Evolutionary conservation across 257 asterid genomes (phyloP).

Genomic region (Avicennia marina): DNA sequence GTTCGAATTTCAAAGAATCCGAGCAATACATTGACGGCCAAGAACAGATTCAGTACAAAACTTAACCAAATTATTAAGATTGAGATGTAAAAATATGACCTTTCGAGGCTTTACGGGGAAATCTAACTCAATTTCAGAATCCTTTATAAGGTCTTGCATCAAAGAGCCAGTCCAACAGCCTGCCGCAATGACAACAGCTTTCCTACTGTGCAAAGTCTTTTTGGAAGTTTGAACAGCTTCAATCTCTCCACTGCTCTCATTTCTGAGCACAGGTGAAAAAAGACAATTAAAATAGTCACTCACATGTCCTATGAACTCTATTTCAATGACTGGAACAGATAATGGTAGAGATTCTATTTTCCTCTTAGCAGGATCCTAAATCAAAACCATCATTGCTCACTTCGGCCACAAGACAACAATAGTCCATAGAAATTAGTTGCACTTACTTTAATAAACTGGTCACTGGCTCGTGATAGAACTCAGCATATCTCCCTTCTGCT

Average conservation of each 20-base stretch:
- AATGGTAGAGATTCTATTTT: too few species aligned
- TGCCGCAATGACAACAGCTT: slow-evolving; percentile 83
- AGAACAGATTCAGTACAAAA: slow-evolving; percentile 4
- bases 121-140: slow-evolving; percentile 47
- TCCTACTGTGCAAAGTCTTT: slow-evolving; percentile 48
- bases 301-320: slow-evolving; percentile 6
- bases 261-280: slow-evolving; percentile 33
- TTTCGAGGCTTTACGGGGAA: slow-evolving; percentile 92
- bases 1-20: slow-evolving; percentile 1
- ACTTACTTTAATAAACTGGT: slow-evolving; percentile 61
- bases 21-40: not conserved
- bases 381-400: too few species aligned
- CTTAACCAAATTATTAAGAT: slow-evolving; percentile 6
- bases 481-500: slow-evolving; percentile 83
- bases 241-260: slow-evolving; percentile 59
- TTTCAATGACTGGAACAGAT: slow-evolving; percentile 5
- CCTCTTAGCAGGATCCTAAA: too few species aligned
- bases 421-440: slow-evolving; percentile 2
- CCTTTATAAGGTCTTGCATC: slow-evolving; percentile 47
- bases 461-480: slow-evolving; percentile 86
- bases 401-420: too few species aligned
- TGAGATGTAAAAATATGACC: slow-evolving; percentile 39
- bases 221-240: slow-evolving; percentile 80
- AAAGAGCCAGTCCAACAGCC: slow-evolving; percentile 96
- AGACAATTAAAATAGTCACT: slow-evolving; percentile 3